Base-by-base conservation (phyloP, 2,329 filamentous ascomycete genomes). In the Alternaria gansuensis region DNA sequence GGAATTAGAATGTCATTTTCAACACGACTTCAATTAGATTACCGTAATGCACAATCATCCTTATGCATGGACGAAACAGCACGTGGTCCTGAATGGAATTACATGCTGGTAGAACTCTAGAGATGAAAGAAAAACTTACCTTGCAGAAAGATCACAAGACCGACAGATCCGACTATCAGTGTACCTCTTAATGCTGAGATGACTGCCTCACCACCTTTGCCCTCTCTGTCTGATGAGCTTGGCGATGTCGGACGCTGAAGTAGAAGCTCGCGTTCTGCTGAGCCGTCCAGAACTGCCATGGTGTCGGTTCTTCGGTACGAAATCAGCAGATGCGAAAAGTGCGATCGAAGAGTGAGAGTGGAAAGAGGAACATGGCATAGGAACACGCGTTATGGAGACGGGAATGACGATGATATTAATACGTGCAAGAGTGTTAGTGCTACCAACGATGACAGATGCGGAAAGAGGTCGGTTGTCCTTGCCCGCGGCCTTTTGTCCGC, bases 141-240 rank as follows among this genome's bases (percentile, higher is more conserved):
- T 81, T 87, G 85, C 14, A 88, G 73, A 66, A 88, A 88, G 28
- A 88, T 85, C 48, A 88, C 77, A 2, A 83, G 71, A 70, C 84
- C 85, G 65, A 86, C 79, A 62, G 83, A 86, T 40, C 82, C 61
- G 13, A 82, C 77, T 53, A 89, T 84, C 41, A 82, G 63, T 6
- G 64, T 55, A 23, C 74, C 75, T 41, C 74, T 64, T 8, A 58
- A 63, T 21, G 51, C 66, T 3, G 74, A 75, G 14, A 77, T 73
- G 23, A 45, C 50, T 17, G 60, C 28, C 7, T 64, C 56, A 28
- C 60, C 59, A 33, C 68, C 69, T 37, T 73, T 65, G 43, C 59
- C 54, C 52, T 67, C 59, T 46, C 56, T 56, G 45, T 67, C 63
- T 17, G 69, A 63, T 54, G 62, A 36, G 56, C 55, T 64, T 34